Evolutionary conservation across 257 asterid genomes (phyloP).

Genomic region (Ilex asprella): DNA sequence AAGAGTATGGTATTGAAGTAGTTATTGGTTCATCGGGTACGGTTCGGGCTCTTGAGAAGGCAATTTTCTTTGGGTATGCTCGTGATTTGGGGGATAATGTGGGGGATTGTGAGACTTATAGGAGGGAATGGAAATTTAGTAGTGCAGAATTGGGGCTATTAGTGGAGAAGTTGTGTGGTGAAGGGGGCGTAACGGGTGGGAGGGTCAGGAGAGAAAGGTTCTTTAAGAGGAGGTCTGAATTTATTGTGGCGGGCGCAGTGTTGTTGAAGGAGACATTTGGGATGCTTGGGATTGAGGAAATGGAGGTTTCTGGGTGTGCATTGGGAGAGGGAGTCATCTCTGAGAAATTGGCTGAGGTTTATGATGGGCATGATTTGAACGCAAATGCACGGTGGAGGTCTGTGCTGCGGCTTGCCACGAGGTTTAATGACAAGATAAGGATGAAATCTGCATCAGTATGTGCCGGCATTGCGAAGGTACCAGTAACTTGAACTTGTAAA

Average conservation of each 20-base stretch:
- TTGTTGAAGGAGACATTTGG: slow-evolving; percentile 56
- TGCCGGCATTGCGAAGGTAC: slow-evolving; percentile 54
- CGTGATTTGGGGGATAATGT: slow-evolving; percentile 24
- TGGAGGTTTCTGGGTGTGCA: slow-evolving; percentile 72
- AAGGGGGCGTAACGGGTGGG: slow-evolving; percentile 38
- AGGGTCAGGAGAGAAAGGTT: slow-evolving; percentile 30
- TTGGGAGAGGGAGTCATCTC: slow-evolving; percentile 72
- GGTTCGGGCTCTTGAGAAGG: slow-evolving; percentile 61
- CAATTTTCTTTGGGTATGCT: slow-evolving; percentile 45
- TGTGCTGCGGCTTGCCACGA: slow-evolving; percentile 41
- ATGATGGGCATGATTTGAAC: slow-evolving; percentile 37
- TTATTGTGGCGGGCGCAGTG: slow-evolving; percentile 62
- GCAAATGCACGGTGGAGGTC: slow-evolving; percentile 75
- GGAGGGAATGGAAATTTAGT: slow-evolving; percentile 63
- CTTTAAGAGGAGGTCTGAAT: slow-evolving; percentile 48
- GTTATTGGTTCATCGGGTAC: slow-evolving; percentile 81
- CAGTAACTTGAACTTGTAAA: background rate
- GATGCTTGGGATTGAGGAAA: slow-evolving; percentile 49
- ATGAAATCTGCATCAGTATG: slow-evolving; percentile 56
- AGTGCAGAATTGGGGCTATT: slow-evolving; percentile 49
- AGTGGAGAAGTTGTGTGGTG: slow-evolving; percentile 38
- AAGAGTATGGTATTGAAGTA: slow-evolving; percentile 34
- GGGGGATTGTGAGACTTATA: slow-evolving; percentile 28
- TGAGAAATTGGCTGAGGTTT: slow-evolving; percentile 48
- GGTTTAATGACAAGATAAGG: slow-evolving; percentile 54